Percentiles rank a stretch among this genome's conserved stretches.
These are phyloP conservation scores for Colletotrichum limetticola DNA, from an alignment of 2,329 filamentous ascomycete genomes.

Conservation along the genomic window DNA sequence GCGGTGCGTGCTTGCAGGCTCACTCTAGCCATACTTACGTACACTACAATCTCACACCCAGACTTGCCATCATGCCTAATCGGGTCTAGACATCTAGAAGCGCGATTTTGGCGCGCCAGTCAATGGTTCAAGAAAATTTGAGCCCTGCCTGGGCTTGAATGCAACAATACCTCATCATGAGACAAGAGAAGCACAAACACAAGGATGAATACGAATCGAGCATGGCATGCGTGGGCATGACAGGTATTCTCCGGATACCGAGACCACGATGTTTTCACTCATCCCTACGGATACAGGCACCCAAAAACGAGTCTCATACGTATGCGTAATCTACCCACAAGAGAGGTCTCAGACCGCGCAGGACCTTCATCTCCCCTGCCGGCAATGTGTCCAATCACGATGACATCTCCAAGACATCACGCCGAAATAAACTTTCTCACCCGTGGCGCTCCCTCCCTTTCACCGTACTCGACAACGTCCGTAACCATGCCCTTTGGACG, in stretches of 20 bases:
- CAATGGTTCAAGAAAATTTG: not conserved
- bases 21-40: not conserved
- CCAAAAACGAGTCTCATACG: not conserved
- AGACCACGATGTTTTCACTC: not conserved
- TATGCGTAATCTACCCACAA: slow-evolving; percentile 22
- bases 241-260: not conserved
- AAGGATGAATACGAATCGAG: not conserved
- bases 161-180: not conserved
- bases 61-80: not conserved
- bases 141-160: not conserved
- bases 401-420: slow-evolving; percentile 5
- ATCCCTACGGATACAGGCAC: not conserved
- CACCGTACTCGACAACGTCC: slow-evolving; percentile 15
- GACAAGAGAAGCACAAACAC: not conserved
- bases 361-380: slow-evolving; percentile 8
- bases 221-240: not conserved
- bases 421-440: slow-evolving; percentile 28
- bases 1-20: not conserved
- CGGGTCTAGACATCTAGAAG: not conserved
- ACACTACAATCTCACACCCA: not conserved
- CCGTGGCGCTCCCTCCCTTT: slow-evolving; percentile 2
- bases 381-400: slow-evolving; percentile 18
- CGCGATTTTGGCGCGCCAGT: not conserved
- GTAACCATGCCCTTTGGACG: slow-evolving; percentile 12
- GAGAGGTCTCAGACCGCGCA: slow-evolving; percentile 26